Evolutionary conservation across 108 stramenopile genomes (phyloP).

Genomic region (Nitzschia sp.): DNA sequence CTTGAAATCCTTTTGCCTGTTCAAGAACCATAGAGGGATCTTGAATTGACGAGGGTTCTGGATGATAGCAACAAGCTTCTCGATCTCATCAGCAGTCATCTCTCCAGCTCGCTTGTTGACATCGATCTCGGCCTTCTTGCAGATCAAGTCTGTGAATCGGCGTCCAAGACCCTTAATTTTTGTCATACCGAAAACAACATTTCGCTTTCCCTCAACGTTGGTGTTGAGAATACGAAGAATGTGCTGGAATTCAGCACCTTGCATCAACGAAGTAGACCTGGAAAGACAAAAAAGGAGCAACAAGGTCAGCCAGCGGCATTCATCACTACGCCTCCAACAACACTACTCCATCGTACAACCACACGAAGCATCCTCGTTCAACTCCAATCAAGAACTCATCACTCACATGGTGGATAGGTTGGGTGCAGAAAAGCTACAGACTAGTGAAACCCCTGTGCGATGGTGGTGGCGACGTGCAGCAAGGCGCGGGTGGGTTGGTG

Average conservation of each 20-base stretch:
- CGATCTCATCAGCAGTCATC: slow-evolving; percentile 98
- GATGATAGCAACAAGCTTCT: slow-evolving; percentile 98
- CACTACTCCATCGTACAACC: no score
- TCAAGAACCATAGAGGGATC: slow-evolving; percentile 99
- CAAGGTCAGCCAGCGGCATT: no score
- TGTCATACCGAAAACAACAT: slow-evolving; percentile 98
- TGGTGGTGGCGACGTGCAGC: no score
- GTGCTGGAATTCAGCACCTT: slow-evolving; percentile 99
- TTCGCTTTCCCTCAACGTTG: slow-evolving; percentile 99
- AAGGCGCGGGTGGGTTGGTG: no score
- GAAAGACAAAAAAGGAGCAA: neutral
- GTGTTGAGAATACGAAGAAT: slow-evolving; percentile 99
- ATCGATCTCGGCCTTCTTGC: slow-evolving; percentile 99
- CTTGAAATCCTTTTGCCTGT: slow-evolving; percentile 99
- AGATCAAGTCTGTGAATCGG: slow-evolving; percentile 97
- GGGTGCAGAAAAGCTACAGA: no score
- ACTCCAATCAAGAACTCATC: no score
- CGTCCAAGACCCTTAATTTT: slow-evolving; percentile 98
- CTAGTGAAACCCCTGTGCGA: no score
- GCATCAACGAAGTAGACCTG: slow-evolving; percentile 82
- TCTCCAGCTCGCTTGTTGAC: slow-evolving; percentile 99
- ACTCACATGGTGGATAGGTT: no score
- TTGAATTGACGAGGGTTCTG: slow-evolving; percentile 98
- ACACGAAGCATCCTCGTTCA: no score
- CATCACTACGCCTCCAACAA: no score